Conservation (phyloP, 2,329 filamentous ascomycete species). For the Diaporthe vaccinii region DNA sequence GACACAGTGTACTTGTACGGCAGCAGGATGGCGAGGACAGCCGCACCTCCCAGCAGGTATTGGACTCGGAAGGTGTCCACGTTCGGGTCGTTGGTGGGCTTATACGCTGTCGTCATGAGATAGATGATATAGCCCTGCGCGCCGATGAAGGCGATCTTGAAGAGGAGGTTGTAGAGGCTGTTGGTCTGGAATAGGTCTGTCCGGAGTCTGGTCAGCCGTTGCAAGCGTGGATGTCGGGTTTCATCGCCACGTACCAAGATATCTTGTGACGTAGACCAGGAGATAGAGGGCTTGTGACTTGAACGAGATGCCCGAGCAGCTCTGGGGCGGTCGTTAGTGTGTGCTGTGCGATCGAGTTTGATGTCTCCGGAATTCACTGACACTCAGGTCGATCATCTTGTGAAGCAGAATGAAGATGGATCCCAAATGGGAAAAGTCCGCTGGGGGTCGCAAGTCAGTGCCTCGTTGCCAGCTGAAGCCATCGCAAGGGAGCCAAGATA, state of each 20-base stretch:
- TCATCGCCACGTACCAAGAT: conserved; percentile 75
- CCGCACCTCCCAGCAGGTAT: conserved; percentile 88
- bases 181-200: conserved; percentile 87
- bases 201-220: conserved; percentile 30
- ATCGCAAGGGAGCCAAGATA: conserved; percentile 40
- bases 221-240: conserved; percentile 6
- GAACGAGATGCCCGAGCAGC: conserved; percentile 97
- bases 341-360: conserved; percentile 17
- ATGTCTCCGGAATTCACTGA: conserved; percentile 59
- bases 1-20: conserved; percentile 86
- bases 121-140: conserved; percentile 96
- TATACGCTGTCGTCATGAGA: conserved; percentile 97
- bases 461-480: conserved; percentile 29
- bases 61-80: conserved; percentile 98
- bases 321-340: conserved; percentile 67
- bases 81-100: conserved; percentile 96
- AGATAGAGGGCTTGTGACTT: conserved; percentile 98
- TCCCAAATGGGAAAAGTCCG: conserved; percentile 93
- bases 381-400: conserved; percentile 95
- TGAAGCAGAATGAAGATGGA: conserved; percentile 96
- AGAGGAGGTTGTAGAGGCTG: conserved; percentile 91
- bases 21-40: conserved; percentile 83
- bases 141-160: conserved; percentile 95
- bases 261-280: conserved; percentile 92
- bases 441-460: conserved; percentile 61